These are phyloP conservation scores for Xylaria acuta DNA, from an alignment of 495 filamentous ascomycete genomes.

Conservation along the genomic window DNA sequence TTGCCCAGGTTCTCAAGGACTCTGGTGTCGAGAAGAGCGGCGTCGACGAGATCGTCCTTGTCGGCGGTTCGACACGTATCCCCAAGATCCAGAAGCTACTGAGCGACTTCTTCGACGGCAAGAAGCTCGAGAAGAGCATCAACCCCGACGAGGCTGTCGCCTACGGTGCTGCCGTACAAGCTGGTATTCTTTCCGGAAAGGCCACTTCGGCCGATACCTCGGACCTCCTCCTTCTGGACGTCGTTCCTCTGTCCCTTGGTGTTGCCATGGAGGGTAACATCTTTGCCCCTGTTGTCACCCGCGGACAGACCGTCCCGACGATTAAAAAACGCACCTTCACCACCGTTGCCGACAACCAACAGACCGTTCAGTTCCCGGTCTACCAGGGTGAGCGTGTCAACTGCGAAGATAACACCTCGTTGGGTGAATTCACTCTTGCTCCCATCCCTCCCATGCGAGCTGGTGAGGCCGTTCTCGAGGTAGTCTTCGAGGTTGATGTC, in stretches of 20 bases:
- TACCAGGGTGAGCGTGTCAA: constrained; percentile 99
- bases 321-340: constrained; percentile 97
- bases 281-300: constrained; percentile 93
- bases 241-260: constrained; percentile 96
- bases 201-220: constrained; percentile 93
- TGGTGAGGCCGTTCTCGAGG: constrained; percentile 96
- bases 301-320: constrained; percentile 89
- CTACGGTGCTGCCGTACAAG: constrained; percentile 98
- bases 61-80: constrained; percentile 99
- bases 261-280: constrained; percentile 99
- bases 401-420: constrained; percentile 98
- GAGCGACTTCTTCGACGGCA: constrained; percentile 97
- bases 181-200: constrained; percentile 97
- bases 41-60: constrained; percentile 97
- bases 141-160: constrained; percentile 99
- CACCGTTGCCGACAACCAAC: constrained; percentile 95
- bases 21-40: constrained; percentile 91
- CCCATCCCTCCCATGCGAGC: constrained; percentile 98
- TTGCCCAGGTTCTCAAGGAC: constrained; percentile 98
- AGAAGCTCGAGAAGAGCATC: constrained; percentile 99
- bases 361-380: constrained; percentile 96
- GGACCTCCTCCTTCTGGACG: constrained; percentile 95
- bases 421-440: constrained; percentile 97
- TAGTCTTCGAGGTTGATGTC: constrained; percentile 99
- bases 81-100: constrained; percentile 98